These are phyloP conservation scores for Arabis alpina DNA, from an alignment of 345 rosid genomes.

Conservation along the genomic window DNA sequence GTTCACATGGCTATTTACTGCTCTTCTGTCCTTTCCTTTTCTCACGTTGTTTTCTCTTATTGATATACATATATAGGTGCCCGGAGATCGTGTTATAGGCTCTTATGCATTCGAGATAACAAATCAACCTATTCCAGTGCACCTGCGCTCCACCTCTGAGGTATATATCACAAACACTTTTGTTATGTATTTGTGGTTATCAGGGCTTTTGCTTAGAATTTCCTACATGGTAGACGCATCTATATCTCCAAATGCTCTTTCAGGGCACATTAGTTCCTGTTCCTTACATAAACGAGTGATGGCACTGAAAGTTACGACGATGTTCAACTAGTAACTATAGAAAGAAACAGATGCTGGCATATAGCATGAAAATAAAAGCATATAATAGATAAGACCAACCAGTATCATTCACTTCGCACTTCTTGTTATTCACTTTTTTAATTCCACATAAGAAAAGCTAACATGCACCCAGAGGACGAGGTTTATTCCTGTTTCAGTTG, in stretches of 20 bases:
- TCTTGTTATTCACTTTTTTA: not conserved
- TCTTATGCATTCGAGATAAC: conserved; percentile 79
- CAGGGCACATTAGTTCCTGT: conserved; percentile 3
- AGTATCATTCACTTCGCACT: conserved; percentile 7
- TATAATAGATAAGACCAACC: conserved; percentile 16
- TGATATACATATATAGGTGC: conserved; percentile 57
- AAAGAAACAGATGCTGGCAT: conserved; percentile 2
- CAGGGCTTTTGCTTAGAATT: conserved; percentile 12
- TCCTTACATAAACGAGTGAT: not conserved
- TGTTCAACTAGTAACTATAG: not conserved
- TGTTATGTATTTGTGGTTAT: conserved; percentile 19
- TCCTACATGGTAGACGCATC: conserved; percentile 10
- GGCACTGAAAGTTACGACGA: conserved; percentile 22
- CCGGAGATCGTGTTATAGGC: conserved; percentile 84
- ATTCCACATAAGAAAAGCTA: conserved; percentile 10
- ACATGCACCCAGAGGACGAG: conserved; percentile 10
- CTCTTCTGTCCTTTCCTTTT: conserved; percentile 19
- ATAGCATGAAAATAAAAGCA: conserved; percentile 20
- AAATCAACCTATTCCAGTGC: conserved; percentile 62
- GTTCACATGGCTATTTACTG: conserved; percentile 10
- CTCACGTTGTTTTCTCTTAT: conserved; percentile 27
- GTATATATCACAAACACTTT: conserved; percentile 43
- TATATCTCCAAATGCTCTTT: conserved; percentile 6
- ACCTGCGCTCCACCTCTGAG: conserved; percentile 75
- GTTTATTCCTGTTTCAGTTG: conserved; percentile 23